Base-by-base conservation (phyloP, 23 red algal species). In the Gracilaria domingensis region DNA sequence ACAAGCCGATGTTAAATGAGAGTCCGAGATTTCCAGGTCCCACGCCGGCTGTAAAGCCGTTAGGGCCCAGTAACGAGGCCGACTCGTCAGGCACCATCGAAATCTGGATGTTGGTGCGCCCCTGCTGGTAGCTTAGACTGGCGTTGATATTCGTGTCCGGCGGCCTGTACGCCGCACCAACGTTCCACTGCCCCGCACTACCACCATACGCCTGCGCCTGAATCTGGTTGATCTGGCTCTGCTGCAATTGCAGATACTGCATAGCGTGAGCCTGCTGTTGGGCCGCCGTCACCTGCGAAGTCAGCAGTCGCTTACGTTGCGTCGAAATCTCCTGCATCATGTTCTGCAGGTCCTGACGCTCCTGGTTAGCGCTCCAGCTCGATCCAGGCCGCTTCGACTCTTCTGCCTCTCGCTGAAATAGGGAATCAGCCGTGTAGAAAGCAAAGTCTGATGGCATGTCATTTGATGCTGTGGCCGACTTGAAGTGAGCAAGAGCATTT, bases 131-230 rank as follows among this genome's bases (percentile, higher is more conserved):
- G 39, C 93, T 88, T 8, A 98, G 93, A 75, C 93, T 89, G 36
- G 94, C 88, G 84, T 98, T 98, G 66, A 98, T 87, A 44, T 98
- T 95, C 74, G 96, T 98, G 64, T 98, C 96, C 34, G 96, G 96
- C 62, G 96, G 96, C 80, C 96, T 87, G 80, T 98, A 98, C 13
- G 93, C 93, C 26, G 93, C 93, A 18, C 90, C 89, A 45, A 95
- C 82, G 59, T 98, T 98, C 96, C 96, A 98, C 47, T 98, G 93
- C 1, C 96, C 96, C 11, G 87, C 40, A 24, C 87, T 76, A 28
- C 96, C 96, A 62, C 96, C 96, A 54, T 93, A 95, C 64, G 91
- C 89, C 47, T 98, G 96, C 54, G 94, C 88, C 66, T 98, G 96
- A 38, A 98, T 88, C 72, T 89, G 88, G 54, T 93, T 86, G 93